Conservation (phyloP, 2,329 filamentous ascomycete species). For the Talaromyces sp. region DNA sequence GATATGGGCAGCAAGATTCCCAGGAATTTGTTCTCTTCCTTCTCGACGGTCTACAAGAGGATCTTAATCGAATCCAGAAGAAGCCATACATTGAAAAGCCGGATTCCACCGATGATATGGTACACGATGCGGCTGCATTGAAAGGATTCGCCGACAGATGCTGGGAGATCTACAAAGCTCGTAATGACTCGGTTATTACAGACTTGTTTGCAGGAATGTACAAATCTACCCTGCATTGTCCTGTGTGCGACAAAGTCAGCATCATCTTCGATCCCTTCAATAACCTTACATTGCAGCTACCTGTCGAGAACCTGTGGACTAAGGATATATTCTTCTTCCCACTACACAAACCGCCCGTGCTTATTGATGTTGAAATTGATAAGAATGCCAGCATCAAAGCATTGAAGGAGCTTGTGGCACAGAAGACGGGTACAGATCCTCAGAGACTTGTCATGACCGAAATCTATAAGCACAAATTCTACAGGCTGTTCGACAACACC, state of each 20-base stretch:
- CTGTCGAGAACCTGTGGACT: slow-evolving; percentile 76
- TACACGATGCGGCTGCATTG: slow-evolving; percentile 74
- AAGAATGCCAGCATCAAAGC: slow-evolving; percentile 56
- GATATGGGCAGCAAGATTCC: slow-evolving; percentile 93
- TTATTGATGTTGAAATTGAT: slow-evolving; percentile 72
- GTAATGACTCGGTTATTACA: slow-evolving; percentile 91
- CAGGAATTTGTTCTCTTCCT: slow-evolving; percentile 96
- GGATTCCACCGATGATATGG: slow-evolving; percentile 94
- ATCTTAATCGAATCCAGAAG: slow-evolving; percentile 86
- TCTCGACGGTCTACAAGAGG: slow-evolving; percentile 89
- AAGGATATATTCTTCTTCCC: slow-evolving; percentile 73
- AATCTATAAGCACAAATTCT: slow-evolving; percentile 77
- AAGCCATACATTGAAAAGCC: slow-evolving; percentile 98
- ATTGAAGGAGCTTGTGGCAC: slow-evolving; percentile 49
- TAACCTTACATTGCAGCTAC: slow-evolving; percentile 84
- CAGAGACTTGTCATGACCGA: slow-evolving; percentile 71
- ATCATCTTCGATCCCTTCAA: slow-evolving; percentile 99
- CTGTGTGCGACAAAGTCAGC: slow-evolving; percentile 86
- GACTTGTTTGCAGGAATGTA: slow-evolving; percentile 97
- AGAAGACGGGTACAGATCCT: slow-evolving; percentile 48
- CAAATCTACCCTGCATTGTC: slow-evolving; percentile 94
- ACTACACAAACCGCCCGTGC: slow-evolving; percentile 63
- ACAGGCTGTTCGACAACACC: slow-evolving; percentile 73
- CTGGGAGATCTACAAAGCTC: slow-evolving; percentile 83
- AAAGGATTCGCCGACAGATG: slow-evolving; percentile 79